Conservation (phyloP, 805 yeast species). For the Lipomyces kockii region DNA sequence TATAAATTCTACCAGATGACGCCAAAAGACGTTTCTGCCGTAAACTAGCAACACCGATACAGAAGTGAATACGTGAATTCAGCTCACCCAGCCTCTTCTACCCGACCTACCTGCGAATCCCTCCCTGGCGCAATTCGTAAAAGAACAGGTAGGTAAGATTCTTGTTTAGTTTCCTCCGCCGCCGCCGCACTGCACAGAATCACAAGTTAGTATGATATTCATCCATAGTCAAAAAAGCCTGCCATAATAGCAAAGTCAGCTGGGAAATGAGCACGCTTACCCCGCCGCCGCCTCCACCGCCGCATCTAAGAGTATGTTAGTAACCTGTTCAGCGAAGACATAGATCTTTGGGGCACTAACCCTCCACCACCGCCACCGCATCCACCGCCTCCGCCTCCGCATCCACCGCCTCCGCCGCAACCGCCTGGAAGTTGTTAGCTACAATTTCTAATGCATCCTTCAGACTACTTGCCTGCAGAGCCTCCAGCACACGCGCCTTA, state of each 20-base stretch:
- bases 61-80: no score
- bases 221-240: neutral
- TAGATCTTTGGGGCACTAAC: neutral
- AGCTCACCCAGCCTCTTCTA: no score
- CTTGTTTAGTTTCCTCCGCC: slow-evolving; percentile 1
- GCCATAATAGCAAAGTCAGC: neutral
- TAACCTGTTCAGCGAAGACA: neutral
- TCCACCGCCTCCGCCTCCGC: neutral
- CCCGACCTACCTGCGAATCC: neutral
- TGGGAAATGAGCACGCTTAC: slow-evolving; percentile 4
- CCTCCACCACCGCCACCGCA: slow-evolving; percentile 9
- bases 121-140: neutral
- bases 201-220: neutral
- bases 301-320: slow-evolving; percentile 2
- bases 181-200: slow-evolving; percentile 7
- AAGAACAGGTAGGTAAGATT: neutral
- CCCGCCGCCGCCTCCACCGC: slow-evolving; percentile 10
- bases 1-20: no score
- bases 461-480: slow-evolving; percentile 3
- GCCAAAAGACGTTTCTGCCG: no score
- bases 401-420: neutral
- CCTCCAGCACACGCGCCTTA: slow-evolving; percentile 6
- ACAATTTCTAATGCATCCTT: neutral
- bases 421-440: neutral
- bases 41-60: no score